A percentile compares a stretch with the other conserved stretches of the same genome.
These are phyloP conservation scores for Truncatella angustata DNA, from an alignment of 2,329 filamentous ascomycete genomes.

Conservation along the genomic window DNA sequence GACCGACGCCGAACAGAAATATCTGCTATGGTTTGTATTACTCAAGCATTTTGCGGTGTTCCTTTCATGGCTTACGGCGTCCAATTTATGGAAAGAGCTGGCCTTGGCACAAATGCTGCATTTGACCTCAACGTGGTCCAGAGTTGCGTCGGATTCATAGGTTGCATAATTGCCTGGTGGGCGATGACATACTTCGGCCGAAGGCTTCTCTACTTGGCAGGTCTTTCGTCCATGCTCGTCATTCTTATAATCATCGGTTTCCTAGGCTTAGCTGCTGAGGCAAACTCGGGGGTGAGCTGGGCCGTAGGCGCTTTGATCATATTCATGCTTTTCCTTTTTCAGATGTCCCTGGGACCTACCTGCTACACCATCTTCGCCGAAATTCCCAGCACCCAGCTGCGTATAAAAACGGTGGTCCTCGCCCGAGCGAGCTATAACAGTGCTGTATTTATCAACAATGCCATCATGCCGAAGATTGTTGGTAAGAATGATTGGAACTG, in stretches of 20 bases:
- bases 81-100: constrained; percentile 10
- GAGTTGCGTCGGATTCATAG: constrained; percentile 9
- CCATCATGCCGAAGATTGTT: constrained; percentile 12
- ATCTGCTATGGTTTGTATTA: constrained; percentile 10
- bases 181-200: constrained; percentile 9
- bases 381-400: constrained; percentile 9
- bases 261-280: constrained; percentile 5
- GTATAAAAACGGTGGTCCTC: constrained; percentile 10
- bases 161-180: constrained; percentile 9
- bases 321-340: constrained; percentile 12
- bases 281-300: constrained; percentile 8
- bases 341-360: constrained; percentile 10
- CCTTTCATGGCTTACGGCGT: constrained; percentile 10
- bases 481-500: constrained; percentile 9
- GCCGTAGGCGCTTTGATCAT: constrained; percentile 11
- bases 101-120: background rate
- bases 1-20: constrained; percentile 12
- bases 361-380: constrained; percentile 11
- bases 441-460: constrained; percentile 7
- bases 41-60: constrained; percentile 11
- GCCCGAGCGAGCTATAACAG: constrained; percentile 10
- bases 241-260: constrained; percentile 9
- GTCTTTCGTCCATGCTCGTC: constrained; percentile 1
- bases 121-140: constrained; percentile 9
- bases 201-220: constrained; percentile 5